Evolutionary conservation across 495 filamentous ascomycete species (phyloP).

Genomic region (Lasiosphaeria hispida): DNA sequence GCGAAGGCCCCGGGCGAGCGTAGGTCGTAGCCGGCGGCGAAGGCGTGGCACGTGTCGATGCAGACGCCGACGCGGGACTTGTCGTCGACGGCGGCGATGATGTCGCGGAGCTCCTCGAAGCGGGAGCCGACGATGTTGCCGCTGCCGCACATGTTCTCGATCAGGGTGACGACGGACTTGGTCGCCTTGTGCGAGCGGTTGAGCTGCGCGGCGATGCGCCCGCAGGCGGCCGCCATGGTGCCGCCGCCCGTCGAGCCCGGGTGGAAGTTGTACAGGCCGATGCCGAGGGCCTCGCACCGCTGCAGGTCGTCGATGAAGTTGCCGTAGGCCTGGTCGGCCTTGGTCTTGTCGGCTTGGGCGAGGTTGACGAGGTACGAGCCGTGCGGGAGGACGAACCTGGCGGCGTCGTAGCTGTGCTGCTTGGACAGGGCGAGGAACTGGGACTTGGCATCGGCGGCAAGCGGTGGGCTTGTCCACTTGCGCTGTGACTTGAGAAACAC

Average conservation of each 20-base stretch:
- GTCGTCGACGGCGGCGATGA: slow-evolving; percentile 74
- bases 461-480: slow-evolving; percentile 85
- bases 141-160: slow-evolving; percentile 94
- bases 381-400: slow-evolving; percentile 76
- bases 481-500: slow-evolving; percentile 93
- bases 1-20: slow-evolving; percentile 70
- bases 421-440: slow-evolving; percentile 65
- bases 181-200: slow-evolving; percentile 79
- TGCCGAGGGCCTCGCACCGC: slow-evolving; percentile 85
- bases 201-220: slow-evolving; percentile 72
- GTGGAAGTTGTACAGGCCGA: slow-evolving; percentile 95
- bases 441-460: slow-evolving; percentile 62
- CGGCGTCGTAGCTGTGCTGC: slow-evolving; percentile 70
- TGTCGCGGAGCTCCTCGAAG: slow-evolving; percentile 81
- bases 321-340: slow-evolving; percentile 81
- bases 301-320: slow-evolving; percentile 85
- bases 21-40: slow-evolving; percentile 90
- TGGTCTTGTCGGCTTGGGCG: slow-evolving; percentile 73
- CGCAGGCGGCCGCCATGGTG: slow-evolving; percentile 64
- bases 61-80: slow-evolving; percentile 92
- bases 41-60: slow-evolving; percentile 94
- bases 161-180: slow-evolving; percentile 68
- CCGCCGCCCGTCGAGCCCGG: slow-evolving; percentile 75
- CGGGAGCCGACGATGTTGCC: slow-evolving; percentile 82
- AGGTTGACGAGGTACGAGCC: slow-evolving; percentile 97